Percentiles rank a stretch among this genome's conserved stretches.
Conservation (phyloP, 192 early-diverging fungal species). For the Entomortierella parvispora region DNA sequence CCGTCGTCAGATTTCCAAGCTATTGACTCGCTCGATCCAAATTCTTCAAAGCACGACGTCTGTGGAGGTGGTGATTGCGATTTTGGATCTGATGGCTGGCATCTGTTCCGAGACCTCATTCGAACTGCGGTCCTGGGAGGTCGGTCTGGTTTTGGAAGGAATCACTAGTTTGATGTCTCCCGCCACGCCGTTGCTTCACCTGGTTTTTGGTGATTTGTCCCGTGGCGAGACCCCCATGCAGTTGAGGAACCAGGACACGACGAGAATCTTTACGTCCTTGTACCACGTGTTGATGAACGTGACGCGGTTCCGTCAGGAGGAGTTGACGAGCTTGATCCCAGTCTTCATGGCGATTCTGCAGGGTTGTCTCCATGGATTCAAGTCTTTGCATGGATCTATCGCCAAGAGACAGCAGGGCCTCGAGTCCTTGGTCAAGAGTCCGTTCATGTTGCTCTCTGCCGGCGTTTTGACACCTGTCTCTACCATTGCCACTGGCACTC, state of each 20-base stretch:
- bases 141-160: constrained; percentile 49
- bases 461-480: constrained; percentile 36
- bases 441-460: constrained; percentile 54
- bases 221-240: constrained; percentile 6
- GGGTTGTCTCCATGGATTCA: constrained; percentile 68
- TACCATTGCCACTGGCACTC: too few relatives aligned
- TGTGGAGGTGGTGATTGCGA: constrained; percentile 37
- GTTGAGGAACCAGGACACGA: constrained; percentile 44
- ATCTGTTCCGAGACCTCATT: constrained; percentile 44
- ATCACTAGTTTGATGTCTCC: constrained; percentile 53
- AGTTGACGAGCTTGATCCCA: constrained; percentile 60
- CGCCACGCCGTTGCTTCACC: constrained; percentile 48
- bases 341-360: constrained; percentile 62
- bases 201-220: constrained; percentile 15
- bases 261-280: constrained; percentile 57
- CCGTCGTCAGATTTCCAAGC: constrained; percentile 44
- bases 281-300: constrained; percentile 63
- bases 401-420: constrained; percentile 47
- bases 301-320: constrained; percentile 59
- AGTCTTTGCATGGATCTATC: constrained; percentile 58
- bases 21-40: constrained; percentile 48
- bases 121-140: constrained; percentile 33
- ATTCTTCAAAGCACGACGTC: constrained; percentile 53
- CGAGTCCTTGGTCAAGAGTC: constrained; percentile 35
- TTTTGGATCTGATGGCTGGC: constrained; percentile 48